Percentiles rank a stretch among this genome's conserved stretches.
phyloP scores from a whole-genome alignment of 805 yeast genomes.

The Nakazawaea peltata region DNA sequence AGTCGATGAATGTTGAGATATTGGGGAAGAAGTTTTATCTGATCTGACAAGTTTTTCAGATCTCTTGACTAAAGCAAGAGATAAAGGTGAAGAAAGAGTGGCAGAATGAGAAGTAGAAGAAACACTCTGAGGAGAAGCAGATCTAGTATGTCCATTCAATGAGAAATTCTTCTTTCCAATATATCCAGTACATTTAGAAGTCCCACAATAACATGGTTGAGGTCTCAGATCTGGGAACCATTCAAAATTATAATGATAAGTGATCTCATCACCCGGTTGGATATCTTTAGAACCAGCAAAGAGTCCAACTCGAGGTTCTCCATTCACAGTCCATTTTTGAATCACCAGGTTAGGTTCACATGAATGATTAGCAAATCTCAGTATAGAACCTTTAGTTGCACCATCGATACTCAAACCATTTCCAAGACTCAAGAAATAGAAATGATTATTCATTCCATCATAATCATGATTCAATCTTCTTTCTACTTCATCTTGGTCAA shows the following conservation, averaged over 20 bases:
- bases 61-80: neutral
- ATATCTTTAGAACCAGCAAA: conserved; percentile 33
- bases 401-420: conserved; percentile 36
- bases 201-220: conserved; percentile 36
- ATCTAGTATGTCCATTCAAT: too few species aligned
- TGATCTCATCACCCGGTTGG: conserved; percentile 32
- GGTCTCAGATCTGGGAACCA: conserved; percentile 34
- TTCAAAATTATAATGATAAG: conserved; percentile 41
- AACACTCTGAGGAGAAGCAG: neutral
- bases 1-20: too few species aligned
- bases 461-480: conserved; percentile 20
- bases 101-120: neutral
- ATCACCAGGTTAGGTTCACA: conserved; percentile 39
- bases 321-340: conserved; percentile 40
- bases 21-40: neutral
- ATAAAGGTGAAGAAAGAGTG: neutral
- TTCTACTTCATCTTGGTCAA: conserved; percentile 30
- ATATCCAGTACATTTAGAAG: conserved; percentile 31
- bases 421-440: conserved; percentile 33
- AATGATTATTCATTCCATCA: conserved; percentile 17
- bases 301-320: conserved; percentile 36
- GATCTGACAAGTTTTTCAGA: neutral
- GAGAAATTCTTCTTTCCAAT: conserved; percentile 14
- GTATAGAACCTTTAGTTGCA: conserved; percentile 36
- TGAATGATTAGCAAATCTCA: conserved; percentile 43